Percentiles rank a stretch among this genome's conserved stretches.
These are phyloP conservation scores for Coemansia sp. DNA, from an alignment of 192 early-diverging fungal species.

Conservation along the genomic window DNA sequence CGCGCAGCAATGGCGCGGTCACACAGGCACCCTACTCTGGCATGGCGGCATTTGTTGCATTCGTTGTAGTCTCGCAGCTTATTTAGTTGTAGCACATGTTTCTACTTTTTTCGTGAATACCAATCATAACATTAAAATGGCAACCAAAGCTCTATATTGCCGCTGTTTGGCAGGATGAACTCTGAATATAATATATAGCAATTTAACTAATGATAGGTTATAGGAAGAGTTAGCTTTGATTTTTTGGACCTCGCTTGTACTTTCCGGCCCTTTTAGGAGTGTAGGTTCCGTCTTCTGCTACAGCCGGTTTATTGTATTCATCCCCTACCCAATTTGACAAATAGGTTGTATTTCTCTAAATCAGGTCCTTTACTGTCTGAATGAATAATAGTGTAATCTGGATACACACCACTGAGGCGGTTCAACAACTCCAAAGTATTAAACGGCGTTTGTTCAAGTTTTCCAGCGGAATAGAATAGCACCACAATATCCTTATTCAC, in stretches of 20 bases:
- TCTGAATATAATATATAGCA: no score
- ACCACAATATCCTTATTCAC: background rate
- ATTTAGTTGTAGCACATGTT: background rate
- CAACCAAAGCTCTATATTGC: background rate
- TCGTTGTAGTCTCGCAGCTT: conserved; percentile 9
- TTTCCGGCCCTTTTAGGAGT: no score
- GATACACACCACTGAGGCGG: background rate
- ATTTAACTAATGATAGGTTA: no score
- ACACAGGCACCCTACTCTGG: conserved; percentile 6
- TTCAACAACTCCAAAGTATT: background rate
- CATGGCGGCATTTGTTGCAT: conserved; percentile 13
- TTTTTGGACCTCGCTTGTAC: no score
- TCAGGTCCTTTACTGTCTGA: background rate
- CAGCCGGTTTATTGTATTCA: background rate
- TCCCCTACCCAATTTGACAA: background rate
- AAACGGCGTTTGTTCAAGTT: background rate
- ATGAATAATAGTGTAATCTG: background rate
- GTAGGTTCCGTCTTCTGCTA: background rate
- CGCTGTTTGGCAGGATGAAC: no score
- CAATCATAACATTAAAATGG: background rate
- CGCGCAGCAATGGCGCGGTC: background rate
- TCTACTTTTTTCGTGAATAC: background rate
- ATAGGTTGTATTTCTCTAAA: background rate
- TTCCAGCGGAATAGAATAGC: background rate
- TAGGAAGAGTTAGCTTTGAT: no score